Evolutionary conservation across 345 rosid genomes (phyloP).

Genomic region (Syzygium jambos): DNA sequence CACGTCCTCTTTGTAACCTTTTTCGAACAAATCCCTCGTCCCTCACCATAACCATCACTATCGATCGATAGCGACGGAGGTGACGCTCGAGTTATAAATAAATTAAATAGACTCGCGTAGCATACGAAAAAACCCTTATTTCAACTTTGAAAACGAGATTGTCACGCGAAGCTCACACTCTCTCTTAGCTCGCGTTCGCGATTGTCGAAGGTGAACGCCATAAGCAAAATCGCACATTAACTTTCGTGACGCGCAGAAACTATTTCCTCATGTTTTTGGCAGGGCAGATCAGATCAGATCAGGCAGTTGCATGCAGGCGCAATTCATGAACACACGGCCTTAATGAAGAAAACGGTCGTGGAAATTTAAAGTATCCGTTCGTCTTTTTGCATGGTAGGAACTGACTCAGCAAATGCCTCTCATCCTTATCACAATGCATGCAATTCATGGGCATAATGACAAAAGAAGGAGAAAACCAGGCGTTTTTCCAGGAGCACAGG

Average conservation of each 20-base stretch:
- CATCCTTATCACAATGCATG: neutral
- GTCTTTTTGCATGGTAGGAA: neutral
- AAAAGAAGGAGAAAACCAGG: neutral
- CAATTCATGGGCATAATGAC: neutral
- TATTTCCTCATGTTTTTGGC: neutral
- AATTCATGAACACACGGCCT: neutral
- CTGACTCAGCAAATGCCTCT: neutral
- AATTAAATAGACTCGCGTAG: neutral
- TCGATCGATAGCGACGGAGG: neutral
- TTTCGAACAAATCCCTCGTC: neutral
- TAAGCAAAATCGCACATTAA: neutral
- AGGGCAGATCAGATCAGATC: neutral
- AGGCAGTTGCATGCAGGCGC: neutral
- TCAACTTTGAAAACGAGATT: neutral
- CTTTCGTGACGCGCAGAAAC: neutral
- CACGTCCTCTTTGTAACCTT: accelerated
- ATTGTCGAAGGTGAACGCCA: neutral
- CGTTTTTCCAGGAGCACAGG: neutral
- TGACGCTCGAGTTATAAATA: neutral
- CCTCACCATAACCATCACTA: neutral
- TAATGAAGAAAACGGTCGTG: neutral
- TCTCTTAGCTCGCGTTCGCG: neutral
- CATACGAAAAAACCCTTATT: neutral
- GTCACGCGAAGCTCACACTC: no score
- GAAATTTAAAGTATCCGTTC: neutral